Base-by-base conservation (phyloP, 805 yeast species). In the Torulaspora delbrueckii region DNA sequence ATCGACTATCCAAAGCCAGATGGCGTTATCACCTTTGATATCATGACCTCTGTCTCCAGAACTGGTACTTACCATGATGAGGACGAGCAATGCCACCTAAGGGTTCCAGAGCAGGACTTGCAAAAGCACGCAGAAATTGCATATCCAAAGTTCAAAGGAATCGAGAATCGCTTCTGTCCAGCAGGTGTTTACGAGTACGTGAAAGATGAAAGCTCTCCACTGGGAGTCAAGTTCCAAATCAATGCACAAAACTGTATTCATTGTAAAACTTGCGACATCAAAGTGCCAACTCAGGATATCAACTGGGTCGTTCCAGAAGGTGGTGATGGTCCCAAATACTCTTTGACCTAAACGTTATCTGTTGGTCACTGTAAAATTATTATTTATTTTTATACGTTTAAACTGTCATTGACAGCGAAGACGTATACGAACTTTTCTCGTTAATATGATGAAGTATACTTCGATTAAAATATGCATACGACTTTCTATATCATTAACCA, bases 221-320 rank as follows among this genome's bases (percentile, higher is more conserved):
- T 74, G 28, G 93, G 93, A 4, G 93, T 88, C 13, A 78, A 81
- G 60, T 91, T 93, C 69, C 93, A 87, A 65, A 91, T 93, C 68
- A 93, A 93, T 69, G 79, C 96, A 16, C 99, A 93, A 69, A 93
- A 93, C 68, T 93, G 99, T 72, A 90, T 93, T 54, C 99, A 93
- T 67, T 93, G 99, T 72, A 93, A 93, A 69, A 91, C 98, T 1
- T 91, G 99, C 73, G 99, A 93, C 68, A 93, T 93, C 66, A 93
- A 93, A 68, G 95, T 84, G 8, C 99, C 99, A 6, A 75, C 87
- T 0, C 96, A 91, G 68, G 96, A 90, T 62, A 93, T 93, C 51
- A 76, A 79, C 62, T 93, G 99, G 99, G 78, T 82, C 9, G 96
- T 88, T n/a, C 99, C 99, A 6, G 98, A 93, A 71, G 98, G 99